Conservation (phyloP, 305 asterid genomes). For the Solanum aculeatissimum region DNA sequence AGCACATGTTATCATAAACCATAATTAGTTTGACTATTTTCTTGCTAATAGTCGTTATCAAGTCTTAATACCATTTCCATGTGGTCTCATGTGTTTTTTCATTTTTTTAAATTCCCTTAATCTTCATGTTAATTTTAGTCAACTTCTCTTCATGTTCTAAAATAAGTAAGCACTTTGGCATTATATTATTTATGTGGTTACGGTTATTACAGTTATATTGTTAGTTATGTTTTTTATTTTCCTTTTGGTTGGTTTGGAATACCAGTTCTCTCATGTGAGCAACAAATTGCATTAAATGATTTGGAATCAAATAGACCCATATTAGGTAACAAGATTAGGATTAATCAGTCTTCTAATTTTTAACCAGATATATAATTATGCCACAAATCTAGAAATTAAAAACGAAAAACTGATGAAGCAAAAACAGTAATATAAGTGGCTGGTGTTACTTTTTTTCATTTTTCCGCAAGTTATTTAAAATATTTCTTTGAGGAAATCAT, state of each 20-base stretch:
- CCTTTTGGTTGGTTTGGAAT: neutral
- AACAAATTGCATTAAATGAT: neutral
- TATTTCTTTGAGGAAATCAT: neutral
- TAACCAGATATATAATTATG: neutral
- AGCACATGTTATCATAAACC: neutral
- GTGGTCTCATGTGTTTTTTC: constrained; percentile 20
- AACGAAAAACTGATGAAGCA: neutral
- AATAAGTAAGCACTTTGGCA: neutral
- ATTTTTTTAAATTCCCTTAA: neutral
- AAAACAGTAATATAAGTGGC: neutral
- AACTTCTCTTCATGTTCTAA: neutral
- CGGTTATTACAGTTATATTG: constrained; percentile 2
- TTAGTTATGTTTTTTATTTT: neutral
- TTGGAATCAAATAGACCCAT: neutral
- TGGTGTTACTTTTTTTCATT: neutral
- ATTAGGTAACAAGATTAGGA: neutral
- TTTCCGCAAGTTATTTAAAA: neutral
- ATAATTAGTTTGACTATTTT: constrained; percentile 11
- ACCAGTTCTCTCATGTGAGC: neutral
- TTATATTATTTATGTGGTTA: neutral
- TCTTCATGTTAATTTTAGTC: neutral
- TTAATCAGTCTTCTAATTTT: neutral
- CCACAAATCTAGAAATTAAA: neutral
- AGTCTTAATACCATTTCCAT: constrained; percentile 14
- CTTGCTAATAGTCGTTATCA: neutral